phyloP scores from a whole-genome alignment of 495 filamentous ascomycete genomes.

The Xylaria acuta region DNA sequence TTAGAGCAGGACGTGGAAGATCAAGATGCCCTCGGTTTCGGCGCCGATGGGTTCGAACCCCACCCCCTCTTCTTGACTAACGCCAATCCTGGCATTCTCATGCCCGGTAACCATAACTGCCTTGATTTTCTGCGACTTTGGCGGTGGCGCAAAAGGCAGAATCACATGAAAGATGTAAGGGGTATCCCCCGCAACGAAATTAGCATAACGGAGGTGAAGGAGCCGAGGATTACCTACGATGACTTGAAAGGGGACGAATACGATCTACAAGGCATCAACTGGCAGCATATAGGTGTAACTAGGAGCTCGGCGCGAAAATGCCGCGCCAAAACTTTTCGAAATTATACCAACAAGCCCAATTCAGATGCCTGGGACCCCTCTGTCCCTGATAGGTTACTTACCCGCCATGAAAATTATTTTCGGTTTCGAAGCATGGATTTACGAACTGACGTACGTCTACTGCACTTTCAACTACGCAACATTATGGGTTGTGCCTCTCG shows the following conservation, averaged over 20 bases:
- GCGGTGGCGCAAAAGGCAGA: slow-evolving; percentile 25
- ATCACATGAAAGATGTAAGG: slow-evolving; percentile 11
- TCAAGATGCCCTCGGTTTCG: slow-evolving; percentile 8
- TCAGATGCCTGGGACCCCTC: slow-evolving; percentile 49
- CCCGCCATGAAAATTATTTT: slow-evolving; percentile 65
- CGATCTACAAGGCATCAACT: slow-evolving; percentile 83
- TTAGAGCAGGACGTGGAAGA: slow-evolving; percentile 30
- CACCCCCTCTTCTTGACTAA: slow-evolving; percentile 28
- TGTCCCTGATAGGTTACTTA: slow-evolving; percentile 43
- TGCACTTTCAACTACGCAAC: slow-evolving; percentile 92
- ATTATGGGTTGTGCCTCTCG: slow-evolving; percentile 75
- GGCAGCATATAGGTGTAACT: slow-evolving; percentile 68
- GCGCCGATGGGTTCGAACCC: slow-evolving; percentile 13
- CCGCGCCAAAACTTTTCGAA: slow-evolving; percentile 62
- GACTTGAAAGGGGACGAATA: slow-evolving; percentile 64
- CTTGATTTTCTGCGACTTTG: slow-evolving; percentile 37
- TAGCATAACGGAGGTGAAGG: slow-evolving; percentile 6
- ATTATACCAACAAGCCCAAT: slow-evolving; percentile 58
- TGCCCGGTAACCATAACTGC: slow-evolving; percentile 35
- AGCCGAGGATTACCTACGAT: slow-evolving; percentile 40
- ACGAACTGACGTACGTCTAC: slow-evolving; percentile 64
- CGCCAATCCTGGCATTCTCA: slow-evolving; percentile 36
- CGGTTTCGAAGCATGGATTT: slow-evolving; percentile 75
- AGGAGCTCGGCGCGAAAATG: slow-evolving; percentile 64
- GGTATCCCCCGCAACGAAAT: background rate